Percentiles rank a stretch among this genome's conserved stretches.
These are phyloP conservation scores for Coemansia sp. DNA, from an alignment of 371 early-diverging fungal species.

Conservation along the genomic window DNA sequence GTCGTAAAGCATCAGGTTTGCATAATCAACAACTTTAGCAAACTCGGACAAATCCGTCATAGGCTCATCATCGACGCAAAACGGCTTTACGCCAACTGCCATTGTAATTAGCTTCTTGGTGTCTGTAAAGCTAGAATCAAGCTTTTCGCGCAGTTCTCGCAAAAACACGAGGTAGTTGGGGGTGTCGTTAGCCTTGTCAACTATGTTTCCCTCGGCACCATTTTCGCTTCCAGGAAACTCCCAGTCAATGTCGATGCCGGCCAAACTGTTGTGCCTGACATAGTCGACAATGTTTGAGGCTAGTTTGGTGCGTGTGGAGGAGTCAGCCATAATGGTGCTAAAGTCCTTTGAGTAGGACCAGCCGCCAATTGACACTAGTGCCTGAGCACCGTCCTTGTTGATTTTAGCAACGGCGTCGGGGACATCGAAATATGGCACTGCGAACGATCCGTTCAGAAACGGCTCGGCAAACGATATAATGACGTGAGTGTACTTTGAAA, in stretches of 20 bases:
- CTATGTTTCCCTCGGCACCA: conserved; percentile 64
- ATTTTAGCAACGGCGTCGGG: conserved; percentile 17
- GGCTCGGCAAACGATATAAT: conserved; percentile 43
- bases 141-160: conserved; percentile 58
- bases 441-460: conserved; percentile 13
- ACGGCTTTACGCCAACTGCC: conserved; percentile 68
- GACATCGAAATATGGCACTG: conserved; percentile 27
- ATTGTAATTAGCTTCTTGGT: conserved; percentile 66
- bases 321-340: conserved; percentile 57
- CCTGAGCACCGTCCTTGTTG: conserved; percentile 55
- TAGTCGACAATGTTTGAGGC: conserved; percentile 59
- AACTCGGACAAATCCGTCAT: conserved; percentile 59
- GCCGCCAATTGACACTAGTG: conserved; percentile 56
- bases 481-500: conserved; percentile 44
- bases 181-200: conserved; percentile 58
- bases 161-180: conserved; percentile 63
- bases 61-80: conserved; percentile 54
- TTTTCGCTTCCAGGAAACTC: conserved; percentile 70
- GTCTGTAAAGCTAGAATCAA: conserved; percentile 57
- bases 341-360: conserved; percentile 33
- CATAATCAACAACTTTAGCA: conserved; percentile 64
- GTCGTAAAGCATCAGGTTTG: conserved; percentile 66
- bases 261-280: conserved; percentile 47
- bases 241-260: conserved; percentile 62
- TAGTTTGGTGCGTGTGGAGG: conserved; percentile 53